phyloP scores from a whole-genome alignment of 352 stramenopile species.

The Globisporangium nunn region DNA sequence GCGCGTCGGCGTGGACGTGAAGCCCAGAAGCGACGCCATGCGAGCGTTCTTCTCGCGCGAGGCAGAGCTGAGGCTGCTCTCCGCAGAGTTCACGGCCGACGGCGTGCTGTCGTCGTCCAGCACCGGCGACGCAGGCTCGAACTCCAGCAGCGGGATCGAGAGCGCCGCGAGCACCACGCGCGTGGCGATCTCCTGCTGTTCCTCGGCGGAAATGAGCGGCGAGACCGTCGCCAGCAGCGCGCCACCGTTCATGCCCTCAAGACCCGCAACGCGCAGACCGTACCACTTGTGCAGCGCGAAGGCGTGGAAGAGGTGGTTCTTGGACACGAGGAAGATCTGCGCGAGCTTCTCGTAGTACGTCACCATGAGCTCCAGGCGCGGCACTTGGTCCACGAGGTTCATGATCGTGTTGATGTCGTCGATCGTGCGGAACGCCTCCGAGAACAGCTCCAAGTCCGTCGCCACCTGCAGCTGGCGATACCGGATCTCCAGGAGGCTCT shows the following conservation, averaged over 20 bases:
- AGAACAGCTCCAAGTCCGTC: constrained; percentile 93
- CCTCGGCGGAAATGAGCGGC: constrained; percentile 60
- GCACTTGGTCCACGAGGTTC: constrained; percentile 76
- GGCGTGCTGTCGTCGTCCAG: constrained; percentile 44
- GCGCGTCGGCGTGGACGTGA: constrained; percentile 76
- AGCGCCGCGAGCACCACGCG: constrained; percentile 91
- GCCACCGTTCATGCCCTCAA: constrained; percentile 45
- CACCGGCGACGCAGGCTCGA: constrained; percentile 49
- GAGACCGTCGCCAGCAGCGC: constrained; percentile 26
- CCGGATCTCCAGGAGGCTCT: constrained; percentile 94
- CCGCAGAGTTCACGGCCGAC: constrained; percentile 37
- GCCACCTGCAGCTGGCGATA: constrained; percentile 97
- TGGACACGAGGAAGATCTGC: constrained; percentile 95
- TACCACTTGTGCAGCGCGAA: constrained; percentile 97
- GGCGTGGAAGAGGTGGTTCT: constrained; percentile 97
- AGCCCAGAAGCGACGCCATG: constrained; percentile 93
- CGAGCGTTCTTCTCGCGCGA: constrained; percentile 91
- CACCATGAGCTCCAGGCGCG: constrained; percentile 93
- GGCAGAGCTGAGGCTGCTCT: constrained; percentile 28
- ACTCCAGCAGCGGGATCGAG: constrained; percentile 87
- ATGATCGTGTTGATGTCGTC: constrained; percentile 99
- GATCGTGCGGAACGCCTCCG: constrained; percentile 97
- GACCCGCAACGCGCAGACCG: constrained; percentile 86
- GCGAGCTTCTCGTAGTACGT: constrained; percentile 98
- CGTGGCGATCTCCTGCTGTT: constrained; percentile 83